phyloP scores from a whole-genome alignment of 495 filamentous ascomycete species.

The Aspergillus bertholletiae region DNA sequence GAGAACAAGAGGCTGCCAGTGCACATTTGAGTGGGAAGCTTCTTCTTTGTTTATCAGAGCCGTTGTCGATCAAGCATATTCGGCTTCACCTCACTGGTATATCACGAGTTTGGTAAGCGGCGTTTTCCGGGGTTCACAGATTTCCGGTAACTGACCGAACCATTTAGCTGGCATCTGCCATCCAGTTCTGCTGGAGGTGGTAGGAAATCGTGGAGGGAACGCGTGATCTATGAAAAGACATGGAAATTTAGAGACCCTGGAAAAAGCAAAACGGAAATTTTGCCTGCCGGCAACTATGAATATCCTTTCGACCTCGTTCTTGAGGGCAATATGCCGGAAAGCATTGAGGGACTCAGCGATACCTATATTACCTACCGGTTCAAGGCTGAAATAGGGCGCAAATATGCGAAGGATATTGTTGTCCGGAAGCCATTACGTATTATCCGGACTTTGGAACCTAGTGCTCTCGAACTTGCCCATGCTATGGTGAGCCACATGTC shows the following conservation, averaged over 20 bases:
- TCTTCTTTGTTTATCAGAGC: constrained; percentile 68
- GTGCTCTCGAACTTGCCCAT: constrained; percentile 77
- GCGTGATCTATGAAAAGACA: constrained; percentile 53
- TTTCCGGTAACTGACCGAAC: constrained; percentile 11
- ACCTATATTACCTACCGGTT: constrained; percentile 82
- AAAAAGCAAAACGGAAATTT: constrained; percentile 54
- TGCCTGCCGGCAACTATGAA: constrained; percentile 81
- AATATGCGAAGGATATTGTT: constrained; percentile 74
- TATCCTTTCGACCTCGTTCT: constrained; percentile 82
- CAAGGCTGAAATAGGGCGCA: constrained; percentile 80
- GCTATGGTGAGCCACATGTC: constrained; percentile 59
- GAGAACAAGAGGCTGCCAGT: constrained; percentile 69
- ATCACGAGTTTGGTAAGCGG: constrained; percentile 66
- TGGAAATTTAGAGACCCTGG: constrained; percentile 50
- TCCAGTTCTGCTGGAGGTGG: constrained; percentile 42
- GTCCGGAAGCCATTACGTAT: constrained; percentile 79
- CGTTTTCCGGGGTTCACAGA: too few relatives aligned
- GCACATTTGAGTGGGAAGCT: constrained; percentile 71
- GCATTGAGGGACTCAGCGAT: constrained; percentile 78
- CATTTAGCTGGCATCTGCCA: constrained; percentile 44
- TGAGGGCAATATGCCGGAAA: constrained; percentile 75
- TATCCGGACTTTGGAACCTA: constrained; percentile 78
- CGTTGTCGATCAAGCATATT: constrained; percentile 67
- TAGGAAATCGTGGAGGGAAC: constrained; percentile 47
- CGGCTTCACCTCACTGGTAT: constrained; percentile 68